Conservation (phyloP, 2,329 filamentous ascomycete genomes). For the Colletotrichum australisinense region DNA sequence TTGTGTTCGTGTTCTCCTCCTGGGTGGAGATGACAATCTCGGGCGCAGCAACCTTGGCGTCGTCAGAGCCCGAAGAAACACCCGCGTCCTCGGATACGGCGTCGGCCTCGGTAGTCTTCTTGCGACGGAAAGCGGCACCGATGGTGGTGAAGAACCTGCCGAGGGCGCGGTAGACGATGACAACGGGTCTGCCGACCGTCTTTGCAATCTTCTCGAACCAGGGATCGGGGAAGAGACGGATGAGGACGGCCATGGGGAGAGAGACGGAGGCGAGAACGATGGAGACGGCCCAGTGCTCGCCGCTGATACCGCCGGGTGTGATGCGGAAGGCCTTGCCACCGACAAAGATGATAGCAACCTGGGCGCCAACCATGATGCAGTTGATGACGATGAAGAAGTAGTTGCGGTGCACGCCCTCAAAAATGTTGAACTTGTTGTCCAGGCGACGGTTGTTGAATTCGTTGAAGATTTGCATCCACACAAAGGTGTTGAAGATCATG, state of each 20-base stretch:
- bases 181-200: constrained; percentile 97
- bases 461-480: constrained; percentile 81
- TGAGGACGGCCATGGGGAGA: constrained; percentile 60
- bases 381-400: constrained; percentile 69
- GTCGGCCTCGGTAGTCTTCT: constrained; percentile 6
- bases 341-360: constrained; percentile 68
- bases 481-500: constrained; percentile 76
- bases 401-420: constrained; percentile 67
- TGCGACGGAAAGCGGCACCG: constrained; percentile 25
- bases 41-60: constrained; percentile 11
- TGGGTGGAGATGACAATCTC: constrained; percentile 30
- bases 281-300: constrained; percentile 65
- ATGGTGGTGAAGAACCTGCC: constrained; percentile 39
- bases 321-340: constrained; percentile 67
- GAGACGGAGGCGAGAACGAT: constrained; percentile 60
- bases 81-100: constrained; percentile 14
- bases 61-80: not conserved
- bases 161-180: constrained; percentile 76
- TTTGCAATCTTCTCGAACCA: constrained; percentile 96
- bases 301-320: constrained; percentile 49
- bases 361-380: constrained; percentile 66
- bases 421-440: constrained; percentile 72
- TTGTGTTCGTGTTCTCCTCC: not conserved
- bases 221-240: constrained; percentile 62
- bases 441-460: constrained; percentile 74